Evolutionary conservation across 768 basidiomycete species (phyloP), one percentile per base, ranked within the genome.

Genomic region (Pholiota conissans): DNA sequence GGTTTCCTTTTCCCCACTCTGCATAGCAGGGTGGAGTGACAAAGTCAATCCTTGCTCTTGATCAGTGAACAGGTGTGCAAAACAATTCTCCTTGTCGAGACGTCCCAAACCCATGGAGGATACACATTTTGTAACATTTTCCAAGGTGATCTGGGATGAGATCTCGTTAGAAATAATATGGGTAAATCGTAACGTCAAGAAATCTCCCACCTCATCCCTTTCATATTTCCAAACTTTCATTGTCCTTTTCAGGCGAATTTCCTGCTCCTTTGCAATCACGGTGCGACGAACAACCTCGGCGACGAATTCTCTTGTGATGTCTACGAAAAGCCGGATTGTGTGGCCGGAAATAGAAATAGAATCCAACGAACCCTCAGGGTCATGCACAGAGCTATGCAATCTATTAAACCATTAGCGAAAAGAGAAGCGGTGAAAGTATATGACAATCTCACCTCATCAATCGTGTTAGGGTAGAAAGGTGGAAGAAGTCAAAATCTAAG

Each of bases 151-250:
- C 83, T 86, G 48, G 11, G 22, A 26, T 40, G 35, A 6, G 20
- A 60, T 9, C n/a, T 52, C 24, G 29, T 45, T n/a, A 52, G 46
- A 22, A 49, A 55, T 22, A n/a, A 27, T 30, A 52, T 20, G 24
- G 46, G 28, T 8, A 49, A 48, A 29, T 48, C 24, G 22, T 26
- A 50, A 10, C 18, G 3, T 39, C 34, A 29, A 42, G 32, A 28
- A 35, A 45, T 26, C 34, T 56, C 64, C 37, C 35, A 74, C 73
- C 65, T 84, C 81, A 62, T 80, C 73, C 28, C 76, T 74, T 45
- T 69, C 70, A 11, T 74, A 73, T 47, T 78, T 74, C 86, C 89
- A 91, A 6, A 77, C 85, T 62, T 81, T 87, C 47, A 81, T 81
- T 18, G 79, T 78, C 37, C 74, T 73, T 70, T 89, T 90, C 64